Conservation (phyloP, 148 eudicot species). For the Dianthus caryophyllus region DNA sequence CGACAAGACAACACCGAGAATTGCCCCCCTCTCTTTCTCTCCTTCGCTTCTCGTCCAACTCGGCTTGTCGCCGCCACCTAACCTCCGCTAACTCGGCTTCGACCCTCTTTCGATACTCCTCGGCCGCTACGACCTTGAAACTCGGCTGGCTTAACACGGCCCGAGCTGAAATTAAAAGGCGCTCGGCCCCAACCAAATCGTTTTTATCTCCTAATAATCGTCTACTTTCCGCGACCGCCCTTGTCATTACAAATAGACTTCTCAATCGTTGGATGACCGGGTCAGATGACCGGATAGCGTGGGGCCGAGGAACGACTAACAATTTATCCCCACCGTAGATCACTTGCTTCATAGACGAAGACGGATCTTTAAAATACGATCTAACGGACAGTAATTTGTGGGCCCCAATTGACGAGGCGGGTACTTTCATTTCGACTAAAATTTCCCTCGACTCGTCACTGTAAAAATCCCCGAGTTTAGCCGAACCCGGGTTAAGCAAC, state of each 20-base stretch:
- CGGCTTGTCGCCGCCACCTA: slow-evolving; percentile 39
- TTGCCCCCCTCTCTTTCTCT: slow-evolving; percentile 29
- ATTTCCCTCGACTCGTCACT: slow-evolving; percentile 72
- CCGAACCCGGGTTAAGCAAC: slow-evolving; percentile 36
- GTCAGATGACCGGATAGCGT: slow-evolving; percentile 52
- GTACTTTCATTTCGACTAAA: slow-evolving; percentile 62
- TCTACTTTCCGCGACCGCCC: slow-evolving; percentile 85
- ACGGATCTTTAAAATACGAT: slow-evolving; percentile 55
- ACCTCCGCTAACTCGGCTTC: slow-evolving; percentile 71
- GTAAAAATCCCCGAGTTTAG: slow-evolving; percentile 57
- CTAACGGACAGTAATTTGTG: slow-evolving; percentile 62
- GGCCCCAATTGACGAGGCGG: slow-evolving; percentile 45
- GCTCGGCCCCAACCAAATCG: slow-evolving; percentile 59
- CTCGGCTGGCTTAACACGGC: slow-evolving; percentile 55
- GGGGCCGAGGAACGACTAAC: slow-evolving; percentile 57
- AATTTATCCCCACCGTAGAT: slow-evolving; percentile 51
- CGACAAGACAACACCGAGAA: slow-evolving; percentile 31
- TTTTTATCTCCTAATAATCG: slow-evolving; percentile 42
- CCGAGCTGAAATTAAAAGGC: slow-evolving; percentile 60
- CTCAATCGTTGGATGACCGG: slow-evolving; percentile 62
- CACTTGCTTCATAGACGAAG: slow-evolving; percentile 38
- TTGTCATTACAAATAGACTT: slow-evolving; percentile 48
- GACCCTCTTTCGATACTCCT: slow-evolving; percentile 40
- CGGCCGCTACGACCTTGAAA: slow-evolving; percentile 31
- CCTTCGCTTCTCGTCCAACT: slow-evolving; percentile 19